A percentile compares a stretch with the other conserved stretches of the same genome.
Conservation (phyloP, 202 grass and related monocot species). For the Dendrocalamus latiflorus region DNA sequence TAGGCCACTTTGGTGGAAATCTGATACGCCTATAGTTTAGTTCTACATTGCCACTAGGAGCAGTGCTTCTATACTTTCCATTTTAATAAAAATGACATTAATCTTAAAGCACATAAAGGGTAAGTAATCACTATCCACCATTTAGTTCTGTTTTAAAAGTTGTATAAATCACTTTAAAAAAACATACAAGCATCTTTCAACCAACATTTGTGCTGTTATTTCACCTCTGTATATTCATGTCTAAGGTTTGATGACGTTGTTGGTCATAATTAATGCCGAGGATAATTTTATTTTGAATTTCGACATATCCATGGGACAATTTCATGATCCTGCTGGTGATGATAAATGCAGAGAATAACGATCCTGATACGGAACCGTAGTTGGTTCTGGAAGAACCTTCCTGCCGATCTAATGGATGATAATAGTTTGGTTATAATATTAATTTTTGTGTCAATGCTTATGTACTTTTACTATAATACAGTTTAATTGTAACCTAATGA, state of each 20-base stretch:
- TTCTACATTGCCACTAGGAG: not conserved
- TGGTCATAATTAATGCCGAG: not conserved
- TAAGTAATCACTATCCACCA: too few relatives aligned
- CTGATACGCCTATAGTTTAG: not conserved
- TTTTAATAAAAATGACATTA: too few relatives aligned
- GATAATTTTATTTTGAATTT: not conserved
- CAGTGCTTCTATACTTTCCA: too few relatives aligned
- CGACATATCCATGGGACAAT: not conserved
- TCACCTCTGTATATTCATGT: not conserved
- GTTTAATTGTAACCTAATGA: too few relatives aligned
- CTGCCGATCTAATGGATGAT: conserved; percentile 62
- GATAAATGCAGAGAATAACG: conserved; percentile 58
- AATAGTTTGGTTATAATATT: too few relatives aligned
- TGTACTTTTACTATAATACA: too few relatives aligned
- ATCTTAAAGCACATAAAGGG: too few relatives aligned
- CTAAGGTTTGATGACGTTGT: not conserved
- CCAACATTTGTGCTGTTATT: not conserved
- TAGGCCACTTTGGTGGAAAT: not conserved
- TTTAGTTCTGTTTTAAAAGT: too few relatives aligned
- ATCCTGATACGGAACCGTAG: conserved; percentile 61
- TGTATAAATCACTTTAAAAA: too few relatives aligned
- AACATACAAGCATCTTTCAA: too few relatives aligned
- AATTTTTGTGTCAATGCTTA: too few relatives aligned
- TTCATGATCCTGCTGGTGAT: not conserved
- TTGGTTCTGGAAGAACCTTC: conserved; percentile 81